Evolutionary conservation across 2,329 filamentous ascomycete species (phyloP).

Genomic region (Aspergillus niger): DNA sequence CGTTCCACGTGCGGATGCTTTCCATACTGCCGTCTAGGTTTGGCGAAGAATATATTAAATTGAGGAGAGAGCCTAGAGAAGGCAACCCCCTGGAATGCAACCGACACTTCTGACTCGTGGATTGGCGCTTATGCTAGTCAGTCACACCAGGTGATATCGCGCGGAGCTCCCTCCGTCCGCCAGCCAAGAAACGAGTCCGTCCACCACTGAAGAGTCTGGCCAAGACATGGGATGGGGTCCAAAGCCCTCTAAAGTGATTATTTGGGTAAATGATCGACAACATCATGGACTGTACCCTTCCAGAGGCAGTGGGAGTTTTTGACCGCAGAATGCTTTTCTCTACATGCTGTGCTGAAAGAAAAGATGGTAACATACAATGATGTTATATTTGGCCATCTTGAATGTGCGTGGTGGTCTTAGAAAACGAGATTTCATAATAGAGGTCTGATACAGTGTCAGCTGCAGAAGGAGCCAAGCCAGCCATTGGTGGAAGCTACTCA

Average conservation of each 20-base stretch:
- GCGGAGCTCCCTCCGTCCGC: slow-evolving; percentile 2
- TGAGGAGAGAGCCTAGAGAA: neutral
- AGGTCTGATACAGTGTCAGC: too few species aligned
- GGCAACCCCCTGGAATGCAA: too few species aligned
- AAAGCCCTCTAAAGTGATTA: neutral
- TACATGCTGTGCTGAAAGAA: neutral
- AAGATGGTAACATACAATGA: too few species aligned
- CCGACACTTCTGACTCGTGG: neutral
- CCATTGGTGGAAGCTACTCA: slow-evolving; percentile 12
- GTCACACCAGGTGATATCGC: neutral
- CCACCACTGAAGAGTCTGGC: slow-evolving; percentile 9
- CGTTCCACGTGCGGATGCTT: too few species aligned
- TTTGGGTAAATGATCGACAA: neutral
- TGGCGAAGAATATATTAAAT: too few species aligned
- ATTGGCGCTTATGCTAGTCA: neutral
- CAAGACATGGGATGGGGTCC: neutral
- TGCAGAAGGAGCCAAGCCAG: too few species aligned
- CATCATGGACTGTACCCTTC: neutral
- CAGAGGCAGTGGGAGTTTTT: neutral
- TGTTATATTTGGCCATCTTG: too few species aligned
- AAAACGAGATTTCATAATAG: neutral
- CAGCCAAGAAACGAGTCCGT: slow-evolving; percentile 9
- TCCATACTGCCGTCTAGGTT: too few species aligned
- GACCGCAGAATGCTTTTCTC: neutral
- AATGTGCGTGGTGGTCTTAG: too few species aligned